Conservation (phyloP, 2,329 filamentous ascomycete genomes). For the Fusarium azukiicola region DNA sequence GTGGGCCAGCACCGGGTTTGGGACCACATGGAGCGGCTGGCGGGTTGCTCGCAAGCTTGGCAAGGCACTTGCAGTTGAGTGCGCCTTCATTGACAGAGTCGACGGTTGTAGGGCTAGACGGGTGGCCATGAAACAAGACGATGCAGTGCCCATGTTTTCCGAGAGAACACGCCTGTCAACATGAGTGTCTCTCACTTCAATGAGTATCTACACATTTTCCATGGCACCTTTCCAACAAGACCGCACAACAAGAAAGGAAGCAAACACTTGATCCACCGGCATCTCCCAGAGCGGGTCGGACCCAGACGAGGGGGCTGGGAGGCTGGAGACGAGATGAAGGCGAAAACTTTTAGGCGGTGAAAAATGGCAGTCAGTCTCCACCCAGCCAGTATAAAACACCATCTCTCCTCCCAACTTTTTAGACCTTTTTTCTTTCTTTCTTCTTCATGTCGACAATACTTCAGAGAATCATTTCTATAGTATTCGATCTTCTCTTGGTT, state of each 20-base stretch:
- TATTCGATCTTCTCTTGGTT: slow-evolving; percentile 96
- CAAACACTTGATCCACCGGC: too few relatives aligned
- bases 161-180: neutral
- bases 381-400: slow-evolving; percentile 31
- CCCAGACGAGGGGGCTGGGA: neutral
- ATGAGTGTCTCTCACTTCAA: neutral
- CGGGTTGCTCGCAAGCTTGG: neutral
- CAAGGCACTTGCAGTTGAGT: neutral
- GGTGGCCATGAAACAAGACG: neutral
- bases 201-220: neutral
- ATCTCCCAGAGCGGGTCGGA: neutral
- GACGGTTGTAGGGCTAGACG: neutral
- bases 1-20: neutral
- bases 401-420: slow-evolving; percentile 50
- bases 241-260: too few relatives aligned
- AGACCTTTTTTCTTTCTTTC: slow-evolving; percentile 67
- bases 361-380: neutral
- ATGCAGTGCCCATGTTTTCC: too few relatives aligned
- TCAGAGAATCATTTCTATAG: slow-evolving; percentile 97
- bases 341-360: slow-evolving; percentile 10
- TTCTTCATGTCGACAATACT: slow-evolving; percentile 83
- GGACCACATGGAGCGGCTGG: neutral
- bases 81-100: neutral
- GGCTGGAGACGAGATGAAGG: neutral
- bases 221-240: too few relatives aligned